Percentiles rank a stretch among this genome's conserved stretches.
phyloP scores from a whole-genome alignment of 345 rosid species.

The Linum usitatissimum region DNA sequence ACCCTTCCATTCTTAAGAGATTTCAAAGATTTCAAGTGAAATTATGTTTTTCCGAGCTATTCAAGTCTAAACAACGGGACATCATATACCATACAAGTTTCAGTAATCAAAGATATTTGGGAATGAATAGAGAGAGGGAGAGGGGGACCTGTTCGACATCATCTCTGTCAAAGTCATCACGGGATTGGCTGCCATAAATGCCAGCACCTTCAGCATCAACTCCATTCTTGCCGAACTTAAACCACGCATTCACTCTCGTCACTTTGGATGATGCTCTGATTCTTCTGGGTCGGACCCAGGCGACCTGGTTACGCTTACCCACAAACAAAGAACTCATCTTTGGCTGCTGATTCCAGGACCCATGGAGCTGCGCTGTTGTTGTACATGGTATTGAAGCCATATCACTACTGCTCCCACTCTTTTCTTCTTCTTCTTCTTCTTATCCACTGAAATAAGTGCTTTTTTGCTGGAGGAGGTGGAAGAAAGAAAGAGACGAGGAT shows the following conservation, averaged over 20 bases:
- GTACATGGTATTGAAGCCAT: conserved; percentile 25
- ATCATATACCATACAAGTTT: too few species aligned
- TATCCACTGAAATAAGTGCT: not conserved
- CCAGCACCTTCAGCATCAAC: conserved; percentile 97
- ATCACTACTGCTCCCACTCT: not conserved
- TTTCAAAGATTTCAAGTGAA: too few species aligned
- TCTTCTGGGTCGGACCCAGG: conserved; percentile 25
- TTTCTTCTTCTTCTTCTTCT: not conserved
- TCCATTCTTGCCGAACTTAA: conserved; percentile 78
- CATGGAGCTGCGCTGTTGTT: conserved; percentile 20
- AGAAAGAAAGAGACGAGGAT: not conserved
- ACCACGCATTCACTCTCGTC: conserved; percentile 62
- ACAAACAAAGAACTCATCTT: conserved; percentile 41
- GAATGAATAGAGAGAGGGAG: not conserved
- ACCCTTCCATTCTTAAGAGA: too few species aligned
- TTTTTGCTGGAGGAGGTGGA: not conserved
- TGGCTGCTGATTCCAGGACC: conserved; percentile 18
- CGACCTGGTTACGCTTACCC: conserved; percentile 27
- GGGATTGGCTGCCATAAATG: conserved; percentile 76
- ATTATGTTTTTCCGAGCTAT: too few species aligned
- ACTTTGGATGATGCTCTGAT: conserved; percentile 63
- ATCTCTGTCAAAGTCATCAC: conserved; percentile 90
- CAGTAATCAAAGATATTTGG: too few species aligned
- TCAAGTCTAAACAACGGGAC: too few species aligned
- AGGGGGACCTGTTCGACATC: conserved; percentile 79